Conservation (phyloP, 2,329 filamentous ascomycete species). For the Elsinoe perseae region DNA sequence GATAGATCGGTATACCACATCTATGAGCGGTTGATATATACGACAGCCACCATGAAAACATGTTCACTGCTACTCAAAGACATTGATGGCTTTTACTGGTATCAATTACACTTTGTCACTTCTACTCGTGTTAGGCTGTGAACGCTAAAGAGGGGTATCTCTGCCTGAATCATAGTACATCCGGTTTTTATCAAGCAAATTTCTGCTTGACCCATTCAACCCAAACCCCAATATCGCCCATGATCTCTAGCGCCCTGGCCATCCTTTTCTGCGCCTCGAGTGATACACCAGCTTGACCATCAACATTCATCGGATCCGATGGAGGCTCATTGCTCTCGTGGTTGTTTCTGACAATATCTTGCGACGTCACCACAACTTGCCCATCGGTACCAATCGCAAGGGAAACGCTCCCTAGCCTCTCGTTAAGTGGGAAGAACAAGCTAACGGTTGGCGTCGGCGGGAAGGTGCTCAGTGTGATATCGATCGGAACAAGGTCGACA, state of each 20-base stretch:
- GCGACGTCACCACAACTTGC: slow-evolving; percentile 49
- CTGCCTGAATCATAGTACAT: background rate
- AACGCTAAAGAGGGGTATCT: background rate
- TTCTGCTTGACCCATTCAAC: slow-evolving; percentile 40
- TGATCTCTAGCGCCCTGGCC: slow-evolving; percentile 39
- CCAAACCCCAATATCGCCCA: slow-evolving; percentile 46
- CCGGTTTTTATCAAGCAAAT: background rate
- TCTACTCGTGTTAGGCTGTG: background rate
- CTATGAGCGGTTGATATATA: too few relatives aligned
- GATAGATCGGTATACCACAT: slow-evolving; percentile 1
- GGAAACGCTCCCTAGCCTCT: slow-evolving; percentile 45
- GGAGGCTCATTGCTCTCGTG: slow-evolving; percentile 9
- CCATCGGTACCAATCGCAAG: slow-evolving; percentile 55
- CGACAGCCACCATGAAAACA: too few relatives aligned
- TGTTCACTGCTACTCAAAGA: too few relatives aligned
- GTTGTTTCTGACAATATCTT: slow-evolving; percentile 33
- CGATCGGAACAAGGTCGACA: background rate
- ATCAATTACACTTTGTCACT: too few relatives aligned
- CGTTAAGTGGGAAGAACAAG: slow-evolving; percentile 30
- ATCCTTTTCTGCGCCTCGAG: slow-evolving; percentile 30
- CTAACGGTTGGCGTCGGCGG: slow-evolving; percentile 18
- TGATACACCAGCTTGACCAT: slow-evolving; percentile 26
- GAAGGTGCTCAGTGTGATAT: slow-evolving; percentile 15
- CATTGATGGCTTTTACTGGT: too few relatives aligned
- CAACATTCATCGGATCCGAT: slow-evolving; percentile 15